These are phyloP conservation scores for Metarhizium album DNA, from an alignment of 2,329 filamentous ascomycete species.

Conservation along the genomic window DNA sequence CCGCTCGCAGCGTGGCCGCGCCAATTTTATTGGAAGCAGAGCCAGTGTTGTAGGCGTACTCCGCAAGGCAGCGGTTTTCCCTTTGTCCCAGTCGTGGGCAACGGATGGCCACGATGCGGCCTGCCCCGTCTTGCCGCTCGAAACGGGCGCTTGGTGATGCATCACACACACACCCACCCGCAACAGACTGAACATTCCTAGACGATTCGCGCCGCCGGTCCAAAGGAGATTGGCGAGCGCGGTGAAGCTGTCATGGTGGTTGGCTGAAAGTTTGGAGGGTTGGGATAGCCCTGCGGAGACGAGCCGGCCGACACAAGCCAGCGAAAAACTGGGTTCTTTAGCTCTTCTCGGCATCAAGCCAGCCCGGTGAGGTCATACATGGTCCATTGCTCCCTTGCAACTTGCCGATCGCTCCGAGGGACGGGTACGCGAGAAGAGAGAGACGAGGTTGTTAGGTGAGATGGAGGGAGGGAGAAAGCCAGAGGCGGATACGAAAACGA, in stretches of 20 bases:
- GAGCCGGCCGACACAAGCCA: background rate
- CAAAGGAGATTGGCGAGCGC: background rate
- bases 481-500: too few species aligned
- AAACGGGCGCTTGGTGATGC: background rate
- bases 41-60: too few species aligned
- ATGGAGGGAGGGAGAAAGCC: background rate
- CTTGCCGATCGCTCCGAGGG: slow-evolving; percentile 8
- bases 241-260: background rate
- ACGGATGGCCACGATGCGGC: too few species aligned
- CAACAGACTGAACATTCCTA: background rate
- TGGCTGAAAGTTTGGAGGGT: background rate
- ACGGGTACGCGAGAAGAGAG: background rate
- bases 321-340: background rate
- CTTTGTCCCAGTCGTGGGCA: background rate
- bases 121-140: too few species aligned
- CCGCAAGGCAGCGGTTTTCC: too few species aligned
- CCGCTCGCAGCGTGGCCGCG: too few species aligned
- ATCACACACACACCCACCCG: background rate
- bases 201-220: background rate
- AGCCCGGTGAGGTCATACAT: slow-evolving; percentile 8
- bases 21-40: too few species aligned
- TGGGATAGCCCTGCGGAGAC: background rate
- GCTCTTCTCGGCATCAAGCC: slow-evolving; percentile 2
- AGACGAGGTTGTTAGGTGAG: background rate
- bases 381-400: slow-evolving; percentile 2